These are phyloP conservation scores for Lichtheimia hyalospora DNA, from an alignment of 371 early-diverging fungal genomes.

Conservation along the genomic window DNA sequence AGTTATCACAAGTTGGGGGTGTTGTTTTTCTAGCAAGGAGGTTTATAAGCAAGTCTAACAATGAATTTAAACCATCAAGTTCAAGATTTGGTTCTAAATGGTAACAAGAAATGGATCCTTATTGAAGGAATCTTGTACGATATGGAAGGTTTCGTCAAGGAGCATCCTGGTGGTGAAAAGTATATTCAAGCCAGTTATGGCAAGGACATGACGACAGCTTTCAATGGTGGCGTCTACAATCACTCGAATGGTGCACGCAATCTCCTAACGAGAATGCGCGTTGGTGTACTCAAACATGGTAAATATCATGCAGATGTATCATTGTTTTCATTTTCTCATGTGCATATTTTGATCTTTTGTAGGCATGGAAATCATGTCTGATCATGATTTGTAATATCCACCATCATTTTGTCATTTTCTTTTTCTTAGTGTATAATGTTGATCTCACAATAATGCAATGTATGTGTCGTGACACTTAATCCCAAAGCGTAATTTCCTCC, in stretches of 20 bases:
- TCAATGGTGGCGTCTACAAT: conserved; percentile 90
- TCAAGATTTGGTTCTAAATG: conserved; percentile 55
- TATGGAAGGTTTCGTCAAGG: conserved; percentile 81
- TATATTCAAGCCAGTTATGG: conserved; percentile 76
- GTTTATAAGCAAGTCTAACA: no score
- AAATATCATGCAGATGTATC: not conserved
- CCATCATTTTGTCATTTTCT: no score
- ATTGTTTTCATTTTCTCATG: not conserved
- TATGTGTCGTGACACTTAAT: no score
- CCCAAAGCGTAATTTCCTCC: no score
- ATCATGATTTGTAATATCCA: not conserved
- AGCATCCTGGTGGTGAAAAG: conserved; percentile 91
- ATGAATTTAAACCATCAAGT: conserved; percentile 8
- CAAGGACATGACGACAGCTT: conserved; percentile 82
- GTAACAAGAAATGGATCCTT: conserved; percentile 77
- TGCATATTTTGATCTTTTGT: not conserved
- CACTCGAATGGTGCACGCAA: conserved; percentile 84
- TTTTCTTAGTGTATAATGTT: no score
- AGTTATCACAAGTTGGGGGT: not conserved
- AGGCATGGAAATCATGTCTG: conserved; percentile 19
- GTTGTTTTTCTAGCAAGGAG: no score
- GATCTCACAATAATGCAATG: no score
- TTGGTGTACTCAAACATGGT: conserved; percentile 56
- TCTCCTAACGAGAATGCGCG: conserved; percentile 71
- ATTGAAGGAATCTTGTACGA: conserved; percentile 91